Evolutionary conservation across 2,329 filamentous ascomycete species (phyloP).

Genomic region (Diaporthe eres): DNA sequence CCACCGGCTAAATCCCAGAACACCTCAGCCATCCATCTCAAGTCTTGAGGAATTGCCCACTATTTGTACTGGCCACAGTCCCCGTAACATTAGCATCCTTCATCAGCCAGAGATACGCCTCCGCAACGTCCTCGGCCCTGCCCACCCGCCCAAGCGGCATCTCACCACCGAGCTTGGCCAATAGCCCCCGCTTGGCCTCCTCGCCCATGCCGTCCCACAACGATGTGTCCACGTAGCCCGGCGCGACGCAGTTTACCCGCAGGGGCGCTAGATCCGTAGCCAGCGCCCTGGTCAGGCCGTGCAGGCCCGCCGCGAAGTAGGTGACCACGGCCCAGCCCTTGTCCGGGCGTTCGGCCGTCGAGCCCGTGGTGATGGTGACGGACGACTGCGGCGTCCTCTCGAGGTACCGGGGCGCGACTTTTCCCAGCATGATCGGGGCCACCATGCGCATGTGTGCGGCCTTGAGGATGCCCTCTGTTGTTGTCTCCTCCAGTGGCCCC

Average conservation of each 20-base stretch:
- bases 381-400: conserved; percentile 55
- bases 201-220: conserved; percentile 52
- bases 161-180: conserved; percentile 42
- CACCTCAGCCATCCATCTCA: neutral
- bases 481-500: conserved; percentile 44
- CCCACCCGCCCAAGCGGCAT: conserved; percentile 43
- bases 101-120: conserved; percentile 49
- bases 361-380: conserved; percentile 70
- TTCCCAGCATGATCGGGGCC: conserved; percentile 51
- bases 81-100: conserved; percentile 48
- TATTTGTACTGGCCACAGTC: conserved; percentile 43
- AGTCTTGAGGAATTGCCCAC: conserved; percentile 41
- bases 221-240: conserved; percentile 67
- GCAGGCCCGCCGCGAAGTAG: conserved; percentile 63
- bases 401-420: conserved; percentile 49
- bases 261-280: conserved; percentile 75
- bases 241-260: conserved; percentile 73
- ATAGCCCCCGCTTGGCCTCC: conserved; percentile 44
- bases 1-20: neutral
- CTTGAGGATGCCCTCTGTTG: conserved; percentile 44
- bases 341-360: conserved; percentile 64
- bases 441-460: conserved; percentile 50
- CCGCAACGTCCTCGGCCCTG: conserved; percentile 47
- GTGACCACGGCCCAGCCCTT: conserved; percentile 65
- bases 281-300: conserved; percentile 67